These are phyloP conservation scores for Cytospora piceae DNA, from an alignment of 2,329 filamentous ascomycete species.

Conservation along the genomic window DNA sequence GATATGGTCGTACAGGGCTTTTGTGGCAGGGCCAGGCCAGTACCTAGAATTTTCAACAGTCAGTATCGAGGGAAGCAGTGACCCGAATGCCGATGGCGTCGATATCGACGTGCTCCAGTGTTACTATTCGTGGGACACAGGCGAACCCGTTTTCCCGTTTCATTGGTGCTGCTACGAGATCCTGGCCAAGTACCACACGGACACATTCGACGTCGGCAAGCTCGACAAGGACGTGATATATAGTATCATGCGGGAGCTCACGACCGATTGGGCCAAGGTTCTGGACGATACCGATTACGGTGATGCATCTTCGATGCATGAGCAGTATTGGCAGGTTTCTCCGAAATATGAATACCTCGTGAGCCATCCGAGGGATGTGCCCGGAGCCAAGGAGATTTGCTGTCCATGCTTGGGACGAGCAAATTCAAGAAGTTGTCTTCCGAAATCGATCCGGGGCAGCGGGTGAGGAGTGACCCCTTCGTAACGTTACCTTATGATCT, in stretches of 20 bases:
- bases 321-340: neutral
- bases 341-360: slow-evolving; percentile 17
- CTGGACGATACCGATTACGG: neutral
- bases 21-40: slow-evolving; percentile 6
- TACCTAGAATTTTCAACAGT: neutral
- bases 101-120: neutral
- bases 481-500: slow-evolving; percentile 8
- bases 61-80: neutral
- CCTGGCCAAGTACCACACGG: neutral
- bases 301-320: neutral
- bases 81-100: neutral
- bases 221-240: slow-evolving; percentile 21
- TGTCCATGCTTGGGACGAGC: neutral
- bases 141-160: slow-evolving; percentile 13
- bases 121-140: neutral
- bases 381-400: neutral
- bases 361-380: neutral
- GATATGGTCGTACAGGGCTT: neutral
- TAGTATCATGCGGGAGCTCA: slow-evolving; percentile 6
- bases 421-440: neutral
- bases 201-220: neutral
- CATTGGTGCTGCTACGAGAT: slow-evolving; percentile 22
- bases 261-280: fast-evolving
- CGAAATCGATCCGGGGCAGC: neutral
- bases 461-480: slow-evolving; percentile 11